These are phyloP conservation scores for Entonaema liquescens DNA, from an alignment of 495 filamentous ascomycete genomes.

Conservation along the genomic window DNA sequence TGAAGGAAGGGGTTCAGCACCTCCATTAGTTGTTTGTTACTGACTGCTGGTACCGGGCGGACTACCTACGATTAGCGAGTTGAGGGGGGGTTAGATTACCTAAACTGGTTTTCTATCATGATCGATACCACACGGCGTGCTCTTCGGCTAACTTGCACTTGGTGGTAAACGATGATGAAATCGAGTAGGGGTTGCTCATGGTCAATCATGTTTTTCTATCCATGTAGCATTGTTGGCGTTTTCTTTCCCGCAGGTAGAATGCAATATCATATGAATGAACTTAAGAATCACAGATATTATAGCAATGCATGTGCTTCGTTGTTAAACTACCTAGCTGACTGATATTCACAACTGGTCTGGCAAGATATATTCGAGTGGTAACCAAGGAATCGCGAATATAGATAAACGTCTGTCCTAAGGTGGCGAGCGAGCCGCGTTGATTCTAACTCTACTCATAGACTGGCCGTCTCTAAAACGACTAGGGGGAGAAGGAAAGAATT, in stretches of 20 bases:
- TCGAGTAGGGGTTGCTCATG: constrained; percentile 21
- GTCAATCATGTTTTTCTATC: constrained; percentile 3
- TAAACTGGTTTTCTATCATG: background rate
- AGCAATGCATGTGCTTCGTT: background rate
- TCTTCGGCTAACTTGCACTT: background rate
- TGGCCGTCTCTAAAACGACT: constrained; percentile 3
- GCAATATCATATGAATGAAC: constrained; percentile 21
- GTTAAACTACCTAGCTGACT: background rate
- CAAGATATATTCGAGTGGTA: background rate
- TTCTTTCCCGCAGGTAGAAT: constrained; percentile 25
- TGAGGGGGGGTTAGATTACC: constrained; percentile 3
- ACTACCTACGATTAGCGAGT: constrained; percentile 5
- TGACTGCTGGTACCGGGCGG: background rate
- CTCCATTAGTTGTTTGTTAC: background rate
- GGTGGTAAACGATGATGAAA: constrained; percentile 5
- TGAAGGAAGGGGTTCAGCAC: background rate
- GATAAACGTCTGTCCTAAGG: constrained; percentile 6
- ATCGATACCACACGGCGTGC: constrained; percentile 19
- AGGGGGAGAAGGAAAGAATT: constrained; percentile 5
- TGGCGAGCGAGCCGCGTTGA: constrained; percentile 31
- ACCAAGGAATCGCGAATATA: background rate
- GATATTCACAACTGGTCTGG: background rate
- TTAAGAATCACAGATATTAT: background rate
- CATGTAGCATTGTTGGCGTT: constrained; percentile 18
- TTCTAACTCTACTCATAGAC: constrained; percentile 32